These are phyloP conservation scores for Agrocybe chaxingu DNA, from an alignment of 768 basidiomycete species.

Conservation along the genomic window DNA sequence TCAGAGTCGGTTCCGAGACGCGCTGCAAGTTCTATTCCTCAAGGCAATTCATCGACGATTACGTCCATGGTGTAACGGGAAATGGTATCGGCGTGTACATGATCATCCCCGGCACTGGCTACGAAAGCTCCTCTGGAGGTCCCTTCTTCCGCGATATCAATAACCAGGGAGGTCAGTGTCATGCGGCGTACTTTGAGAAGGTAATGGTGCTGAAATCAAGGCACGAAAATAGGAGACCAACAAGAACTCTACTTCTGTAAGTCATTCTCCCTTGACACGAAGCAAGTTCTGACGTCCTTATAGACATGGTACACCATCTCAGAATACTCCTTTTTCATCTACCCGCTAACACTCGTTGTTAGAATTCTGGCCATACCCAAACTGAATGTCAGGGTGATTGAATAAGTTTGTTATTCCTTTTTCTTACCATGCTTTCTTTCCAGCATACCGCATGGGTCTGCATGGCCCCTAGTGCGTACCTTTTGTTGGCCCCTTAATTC, in stretches of 20 bases:
- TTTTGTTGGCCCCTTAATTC: background rate
- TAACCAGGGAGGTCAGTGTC: slow-evolving; percentile 27
- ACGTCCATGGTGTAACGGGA: slow-evolving; percentile 31
- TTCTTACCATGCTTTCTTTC: background rate
- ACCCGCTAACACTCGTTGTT: too few relatives aligned
- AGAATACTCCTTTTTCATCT: background rate
- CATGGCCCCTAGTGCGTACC: slow-evolving; percentile 29
- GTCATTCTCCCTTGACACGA: slow-evolving; percentile 8
- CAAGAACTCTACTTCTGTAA: slow-evolving; percentile 35
- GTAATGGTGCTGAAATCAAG: background rate
- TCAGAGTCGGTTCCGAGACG: slow-evolving; percentile 25
- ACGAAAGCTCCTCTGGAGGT: slow-evolving; percentile 21
- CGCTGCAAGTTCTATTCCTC: slow-evolving; percentile 34
- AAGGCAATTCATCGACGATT: slow-evolving; percentile 32
- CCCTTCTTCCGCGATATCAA: slow-evolving; percentile 29
- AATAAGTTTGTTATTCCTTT: background rate
- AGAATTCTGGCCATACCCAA: slow-evolving; percentile 37
- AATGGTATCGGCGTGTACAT: slow-evolving; percentile 26
- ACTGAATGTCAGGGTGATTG: slow-evolving; percentile 24
- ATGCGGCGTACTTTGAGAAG: background rate
- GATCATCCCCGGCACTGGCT: slow-evolving; percentile 31
- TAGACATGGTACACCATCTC: slow-evolving; percentile 18
- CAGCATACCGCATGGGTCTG: slow-evolving; percentile 29
- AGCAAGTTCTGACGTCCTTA: background rate
- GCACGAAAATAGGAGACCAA: slow-evolving; percentile 18